A percentile compares a stretch with the other conserved stretches of the same genome.
Evolutionary conservation across 129 eudicot species (phyloP).

Genomic region (Flaveria ramosissima): DNA sequence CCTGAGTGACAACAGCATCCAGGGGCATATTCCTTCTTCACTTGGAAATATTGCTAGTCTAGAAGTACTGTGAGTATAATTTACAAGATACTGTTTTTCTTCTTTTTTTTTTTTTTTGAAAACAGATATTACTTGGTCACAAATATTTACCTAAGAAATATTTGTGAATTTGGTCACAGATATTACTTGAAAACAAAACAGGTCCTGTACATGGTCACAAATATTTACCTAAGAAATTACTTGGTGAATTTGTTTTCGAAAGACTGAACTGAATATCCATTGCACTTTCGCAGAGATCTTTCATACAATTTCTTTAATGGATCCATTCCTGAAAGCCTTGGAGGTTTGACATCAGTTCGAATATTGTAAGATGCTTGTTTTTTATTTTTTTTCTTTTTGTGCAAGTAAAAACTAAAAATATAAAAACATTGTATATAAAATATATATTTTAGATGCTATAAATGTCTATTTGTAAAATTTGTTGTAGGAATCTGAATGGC

Average conservation of each 20-base stretch:
- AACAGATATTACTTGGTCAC: neutral
- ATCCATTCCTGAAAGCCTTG: slow-evolving; percentile 90
- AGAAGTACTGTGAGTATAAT: slow-evolving; percentile 65
- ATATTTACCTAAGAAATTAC: neutral
- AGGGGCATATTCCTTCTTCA: slow-evolving; percentile 76
- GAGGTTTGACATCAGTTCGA: slow-evolving; percentile 67
- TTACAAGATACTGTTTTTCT: neutral
- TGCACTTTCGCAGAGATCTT: slow-evolving; percentile 64
- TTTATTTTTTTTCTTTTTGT: neutral
- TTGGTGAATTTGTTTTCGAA: neutral
- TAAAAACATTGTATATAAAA: neutral
- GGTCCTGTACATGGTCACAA: neutral
- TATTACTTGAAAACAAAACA: too few relatives aligned
- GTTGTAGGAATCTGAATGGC: slow-evolving; percentile 77
- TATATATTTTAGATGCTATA: slow-evolving; percentile 2
- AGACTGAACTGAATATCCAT: slow-evolving; percentile 15
- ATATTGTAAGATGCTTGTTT: slow-evolving; percentile 58
- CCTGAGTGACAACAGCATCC: slow-evolving; percentile 88
- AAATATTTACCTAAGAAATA: neutral
- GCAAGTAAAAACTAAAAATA: neutral
- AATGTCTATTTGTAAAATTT: neutral
- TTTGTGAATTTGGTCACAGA: neutral
- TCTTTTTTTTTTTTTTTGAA: neutral
- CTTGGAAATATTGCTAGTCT: slow-evolving; percentile 70
- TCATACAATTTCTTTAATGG: slow-evolving; percentile 86